Conservation (phyloP, 805 yeast species). For the Blastobotrys robertii region DNA sequence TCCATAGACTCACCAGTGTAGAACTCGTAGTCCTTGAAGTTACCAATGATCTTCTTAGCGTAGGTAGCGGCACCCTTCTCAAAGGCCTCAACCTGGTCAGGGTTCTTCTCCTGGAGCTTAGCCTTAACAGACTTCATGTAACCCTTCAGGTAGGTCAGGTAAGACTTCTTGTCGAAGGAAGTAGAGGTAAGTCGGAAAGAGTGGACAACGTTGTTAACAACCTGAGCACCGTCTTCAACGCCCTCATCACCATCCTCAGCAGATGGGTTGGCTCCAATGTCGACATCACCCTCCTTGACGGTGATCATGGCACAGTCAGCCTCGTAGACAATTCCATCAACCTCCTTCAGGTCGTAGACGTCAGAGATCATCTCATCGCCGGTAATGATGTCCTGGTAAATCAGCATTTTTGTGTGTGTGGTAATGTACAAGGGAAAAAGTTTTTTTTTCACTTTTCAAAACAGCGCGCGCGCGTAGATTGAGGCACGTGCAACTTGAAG, state of each 20-base stretch:
- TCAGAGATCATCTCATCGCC: conserved; percentile 91
- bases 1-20: conserved; percentile 99
- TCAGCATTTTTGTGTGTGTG: conserved; percentile 23
- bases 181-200: conserved; percentile 97
- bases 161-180: conserved; percentile 95
- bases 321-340: conserved; percentile 89
- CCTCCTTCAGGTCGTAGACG: conserved; percentile 84
- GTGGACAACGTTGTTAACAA: conserved; percentile 97
- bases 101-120: conserved; percentile 76
- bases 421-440: conserved; percentile 2
- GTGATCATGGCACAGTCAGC: conserved; percentile 92
- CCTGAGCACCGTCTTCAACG: conserved; percentile 76
- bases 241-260: conserved; percentile 90
- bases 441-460: background rate
- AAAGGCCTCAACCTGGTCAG: conserved; percentile 78
- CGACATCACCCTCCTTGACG: conserved; percentile 78
- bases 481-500: conserved; percentile 1
- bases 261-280: conserved; percentile 99
- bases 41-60: conserved; percentile 90
- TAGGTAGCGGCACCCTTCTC: conserved; percentile 97
- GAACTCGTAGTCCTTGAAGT: conserved; percentile 99
- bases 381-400: conserved; percentile 67
- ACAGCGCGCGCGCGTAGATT: background rate
- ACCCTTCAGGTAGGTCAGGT: conserved; percentile 92
- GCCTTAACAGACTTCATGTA: conserved; percentile 97